Evolutionary conservation across 805 yeast genomes (phyloP).

Genomic region (Lipomyces orientalis): DNA sequence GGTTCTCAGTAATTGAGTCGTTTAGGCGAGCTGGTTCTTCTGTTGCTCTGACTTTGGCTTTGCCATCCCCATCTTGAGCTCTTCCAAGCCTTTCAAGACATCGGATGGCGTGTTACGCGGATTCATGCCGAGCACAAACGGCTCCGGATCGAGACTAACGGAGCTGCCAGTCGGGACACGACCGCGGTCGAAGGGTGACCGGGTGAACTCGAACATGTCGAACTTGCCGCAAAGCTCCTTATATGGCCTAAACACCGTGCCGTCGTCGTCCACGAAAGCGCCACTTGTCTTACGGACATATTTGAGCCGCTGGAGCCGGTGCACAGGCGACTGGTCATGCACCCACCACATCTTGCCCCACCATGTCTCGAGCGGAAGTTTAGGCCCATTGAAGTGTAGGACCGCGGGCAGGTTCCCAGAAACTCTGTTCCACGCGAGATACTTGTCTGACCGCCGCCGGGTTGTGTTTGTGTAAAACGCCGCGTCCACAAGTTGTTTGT

Average conservation of each 20-base stretch:
- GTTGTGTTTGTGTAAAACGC: conserved; percentile 17
- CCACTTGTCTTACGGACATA: conserved; percentile 30
- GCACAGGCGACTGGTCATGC: conserved; percentile 28
- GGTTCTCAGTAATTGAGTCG: not conserved
- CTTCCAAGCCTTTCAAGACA: conserved; percentile 10
- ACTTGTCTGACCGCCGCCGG: conserved; percentile 22
- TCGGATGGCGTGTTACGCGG: conserved; percentile 27
- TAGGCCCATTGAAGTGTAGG: conserved; percentile 37
- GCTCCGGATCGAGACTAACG: conserved; percentile 34
- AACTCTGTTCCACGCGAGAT: conserved; percentile 35
- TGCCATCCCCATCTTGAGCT: conserved; percentile 2
- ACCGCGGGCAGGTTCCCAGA: conserved; percentile 30
- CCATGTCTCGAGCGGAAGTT: conserved; percentile 36
- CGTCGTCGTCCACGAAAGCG: conserved; percentile 32
- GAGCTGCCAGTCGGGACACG: conserved; percentile 15
- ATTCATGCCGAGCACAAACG: conserved; percentile 33
- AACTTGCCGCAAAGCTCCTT: conserved; percentile 34
- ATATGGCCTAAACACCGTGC: conserved; percentile 20
- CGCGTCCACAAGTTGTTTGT: conserved; percentile 7
- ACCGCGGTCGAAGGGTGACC: conserved; percentile 20
- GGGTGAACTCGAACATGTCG: conserved; percentile 32
- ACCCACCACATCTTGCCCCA: conserved; percentile 39
- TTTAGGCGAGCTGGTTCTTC: too few species aligned
- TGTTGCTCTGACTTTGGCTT: too few species aligned
- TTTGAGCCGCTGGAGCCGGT: conserved; percentile 27